Evolutionary conservation across 345 rosid species (phyloP), one percentile per base, ranked within the genome.

Genomic region (Brassica cretica): DNA sequence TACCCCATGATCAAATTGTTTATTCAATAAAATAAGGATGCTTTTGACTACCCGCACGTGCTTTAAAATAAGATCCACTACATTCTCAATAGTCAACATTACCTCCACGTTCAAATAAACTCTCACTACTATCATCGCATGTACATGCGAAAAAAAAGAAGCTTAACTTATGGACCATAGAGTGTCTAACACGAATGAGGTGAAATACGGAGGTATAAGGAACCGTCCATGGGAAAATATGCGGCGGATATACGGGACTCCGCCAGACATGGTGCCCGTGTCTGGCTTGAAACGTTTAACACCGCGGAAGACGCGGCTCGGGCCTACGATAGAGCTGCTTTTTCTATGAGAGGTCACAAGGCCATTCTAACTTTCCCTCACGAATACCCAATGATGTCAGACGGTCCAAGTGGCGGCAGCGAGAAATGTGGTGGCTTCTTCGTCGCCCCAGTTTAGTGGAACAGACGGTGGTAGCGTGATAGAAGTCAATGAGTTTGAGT

Each of bases 241-340:
- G 91, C 96, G 0, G 96, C 93, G 0, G 93, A 93, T 84, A 93
- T 93, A 77, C 93, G 93, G 0, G 94, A 93, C 75, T 91, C 98
- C 0, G 78, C 88, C 0, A 85, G 83, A 81, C 89, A 87, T 2
- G 92, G 93, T 1, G 86, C 89, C 0, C 88, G 93, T 12, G 80
- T 90, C 35, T 91, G 94, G 96, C 87, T 93, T 0, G 93, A 90
- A 11, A 89, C 93, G 37, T 89, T 85, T 44, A 71, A 81, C 53
- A 86, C 86, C 1, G 91, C 87, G 1, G 89, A 86, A 62, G 89
- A 86, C 14, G 93, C 90, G 7, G 93, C 91, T 19, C 84, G 83
- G 4, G 91, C 93, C 0, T 89, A 89, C 12, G 91, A 89, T 61
- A 67, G 84, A 71, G 91, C 93, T 1, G 91, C 93, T 44, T 87